These are phyloP conservation scores for Kluyveromyces starmeri DNA, from an alignment of 805 yeast species.

Conservation along the genomic window DNA sequence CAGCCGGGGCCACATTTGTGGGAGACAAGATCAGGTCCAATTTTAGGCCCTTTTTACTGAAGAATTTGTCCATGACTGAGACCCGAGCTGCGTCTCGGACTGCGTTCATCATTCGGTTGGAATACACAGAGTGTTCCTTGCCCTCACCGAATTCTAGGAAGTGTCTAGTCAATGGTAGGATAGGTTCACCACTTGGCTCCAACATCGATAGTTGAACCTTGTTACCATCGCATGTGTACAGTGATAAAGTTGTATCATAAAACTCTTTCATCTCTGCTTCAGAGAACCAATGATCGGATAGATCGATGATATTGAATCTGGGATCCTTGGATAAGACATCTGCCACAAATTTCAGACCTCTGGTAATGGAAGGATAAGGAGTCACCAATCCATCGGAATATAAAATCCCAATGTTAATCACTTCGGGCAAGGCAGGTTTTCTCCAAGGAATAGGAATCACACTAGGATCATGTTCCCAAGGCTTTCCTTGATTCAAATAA, in stretches of 20 bases:
- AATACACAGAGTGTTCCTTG: slow-evolving; percentile 38
- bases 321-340: slow-evolving; percentile 44
- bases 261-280: slow-evolving; percentile 19
- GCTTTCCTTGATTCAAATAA: slow-evolving; percentile 53
- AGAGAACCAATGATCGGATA: slow-evolving; percentile 19
- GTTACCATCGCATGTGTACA: slow-evolving; percentile 66
- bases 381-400: slow-evolving; percentile 57
- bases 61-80: slow-evolving; percentile 25
- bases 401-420: slow-evolving; percentile 51
- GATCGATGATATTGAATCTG: slow-evolving; percentile 49
- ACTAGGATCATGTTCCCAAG: slow-evolving; percentile 43
- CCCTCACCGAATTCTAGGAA: slow-evolving; percentile 52
- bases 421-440: slow-evolving; percentile 26
- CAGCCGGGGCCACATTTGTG: slow-evolving; percentile 63
- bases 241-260: slow-evolving; percentile 13
- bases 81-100: slow-evolving; percentile 52
- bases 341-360: slow-evolving; percentile 47
- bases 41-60: slow-evolving; percentile 10
- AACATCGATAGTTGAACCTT: slow-evolving; percentile 43
- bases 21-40: slow-evolving; percentile 63
- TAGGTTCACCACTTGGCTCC: slow-evolving; percentile 60
- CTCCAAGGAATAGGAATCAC: slow-evolving; percentile 35
- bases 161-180: slow-evolving; percentile 55
- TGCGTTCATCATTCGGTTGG: slow-evolving; percentile 45
- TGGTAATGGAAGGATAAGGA: slow-evolving; percentile 55